Evolutionary conservation across 2,329 filamentous ascomycete species (phyloP).

Genomic region (Didymella pinodella): DNA sequence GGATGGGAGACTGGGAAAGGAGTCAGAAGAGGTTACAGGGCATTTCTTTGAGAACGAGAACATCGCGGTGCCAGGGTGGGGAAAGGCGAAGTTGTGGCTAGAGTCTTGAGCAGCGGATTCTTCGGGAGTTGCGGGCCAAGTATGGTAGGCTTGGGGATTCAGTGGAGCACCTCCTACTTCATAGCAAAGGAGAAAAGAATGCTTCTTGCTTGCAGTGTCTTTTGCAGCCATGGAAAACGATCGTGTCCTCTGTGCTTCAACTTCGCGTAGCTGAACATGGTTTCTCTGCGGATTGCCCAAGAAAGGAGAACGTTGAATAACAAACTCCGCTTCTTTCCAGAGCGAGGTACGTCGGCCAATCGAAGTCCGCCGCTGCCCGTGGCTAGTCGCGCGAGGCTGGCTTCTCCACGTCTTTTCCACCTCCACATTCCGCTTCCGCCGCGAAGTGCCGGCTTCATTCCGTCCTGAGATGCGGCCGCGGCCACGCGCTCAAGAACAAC

Average conservation of each 20-base stretch:
- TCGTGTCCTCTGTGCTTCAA: no score
- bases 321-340: slow-evolving; percentile 19
- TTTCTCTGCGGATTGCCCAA: not conserved
- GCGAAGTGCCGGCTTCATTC: slow-evolving; percentile 7
- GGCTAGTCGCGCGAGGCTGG: slow-evolving; percentile 6
- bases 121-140: not conserved
- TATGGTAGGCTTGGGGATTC: not conserved
- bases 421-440: slow-evolving; percentile 16
- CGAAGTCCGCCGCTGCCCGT: not conserved
- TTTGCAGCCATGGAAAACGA: not conserved
- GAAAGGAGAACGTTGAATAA: not conserved
- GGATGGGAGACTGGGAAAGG: slow-evolving; percentile 15
- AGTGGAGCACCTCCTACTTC: not conserved
- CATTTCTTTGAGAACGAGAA: slow-evolving; percentile 24
- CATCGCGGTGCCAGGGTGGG: slow-evolving; percentile 23
- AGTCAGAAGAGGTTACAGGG: slow-evolving; percentile 18
- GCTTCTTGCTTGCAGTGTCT: not conserved
- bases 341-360: slow-evolving; percentile 11
- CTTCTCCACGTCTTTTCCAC: slow-evolving; percentile 8
- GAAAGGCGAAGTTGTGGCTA: slow-evolving; percentile 17
- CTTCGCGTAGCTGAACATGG: no score
- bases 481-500: slow-evolving; percentile 21
- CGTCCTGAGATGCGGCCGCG: slow-evolving; percentile 17
- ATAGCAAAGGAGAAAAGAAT: not conserved
- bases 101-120: not conserved